Base-by-base conservation (phyloP, 2,329 filamentous ascomycete species). In the Bimuria novae-zelandiae region DNA sequence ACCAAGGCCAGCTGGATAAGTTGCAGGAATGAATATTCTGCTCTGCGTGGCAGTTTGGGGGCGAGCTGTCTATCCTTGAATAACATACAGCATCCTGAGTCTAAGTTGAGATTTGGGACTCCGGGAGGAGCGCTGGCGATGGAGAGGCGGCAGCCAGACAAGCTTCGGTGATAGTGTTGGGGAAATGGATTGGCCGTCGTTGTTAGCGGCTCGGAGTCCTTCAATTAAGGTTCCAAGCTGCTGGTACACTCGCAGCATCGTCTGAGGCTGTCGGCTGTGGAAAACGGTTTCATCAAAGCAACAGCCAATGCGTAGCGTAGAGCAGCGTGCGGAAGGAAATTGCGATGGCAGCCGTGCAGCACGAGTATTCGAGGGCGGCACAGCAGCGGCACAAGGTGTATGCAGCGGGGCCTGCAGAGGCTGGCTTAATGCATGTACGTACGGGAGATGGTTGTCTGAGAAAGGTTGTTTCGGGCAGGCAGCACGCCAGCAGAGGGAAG, bases 231-330 rank as follows among this genome's bases (percentile, higher is more conserved):
- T 25, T 22, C 37, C 55, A 43, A 33, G 23, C 48, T 44, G 48
- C 16, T 51, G 49, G 44, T 16, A 30, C 22, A 25, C 33, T 35
- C 35, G 45, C 36, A 52, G 35, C 14, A 27, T 19, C 16, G 27
- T 27, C 33, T 44, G 44, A 47, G 29, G 23, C 40, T 52, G 52
- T 39, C 48, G 40, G 30, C 17, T 25, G 49, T 35, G 30, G n/a
- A 35, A 44, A 52, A 53, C 45, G 36, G 43, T 23, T 39, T 43
- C 46, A 51, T 50, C 10, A 43, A 19, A 39, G 40, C 27, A 22
- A 21, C 48, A 49, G 54, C 51, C 56, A 57, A 57, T 57, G 43
- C 48, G n/a, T 23, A 22, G 35, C 47, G 29, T 17, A 7, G 21
- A 25, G 46, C 39, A 14, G 52, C 25, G 22, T 22, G 39, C 11